These are phyloP conservation scores for Artemisia princeps DNA, from an alignment of 140 eudicot genomes.

Conservation along the genomic window DNA sequence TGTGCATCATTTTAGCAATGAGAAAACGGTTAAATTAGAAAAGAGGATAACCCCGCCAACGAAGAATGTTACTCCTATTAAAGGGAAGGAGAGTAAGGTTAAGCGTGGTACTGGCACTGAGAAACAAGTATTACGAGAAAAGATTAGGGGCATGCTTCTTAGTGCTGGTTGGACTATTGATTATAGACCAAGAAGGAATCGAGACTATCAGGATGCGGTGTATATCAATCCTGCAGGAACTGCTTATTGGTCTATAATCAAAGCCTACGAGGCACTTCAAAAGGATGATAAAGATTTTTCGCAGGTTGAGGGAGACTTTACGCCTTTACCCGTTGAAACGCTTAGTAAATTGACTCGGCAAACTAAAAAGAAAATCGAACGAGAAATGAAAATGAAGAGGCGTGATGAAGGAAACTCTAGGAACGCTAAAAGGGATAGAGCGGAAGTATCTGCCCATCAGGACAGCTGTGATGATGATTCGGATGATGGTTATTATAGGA, in stretches of 20 bases:
- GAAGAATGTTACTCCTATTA: slow-evolving; percentile 36
- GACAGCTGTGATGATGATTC: slow-evolving; percentile 40
- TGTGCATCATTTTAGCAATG: slow-evolving; percentile 28
- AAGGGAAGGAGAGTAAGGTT: slow-evolving; percentile 56
- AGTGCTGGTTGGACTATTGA: slow-evolving; percentile 88
- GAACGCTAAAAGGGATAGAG: slow-evolving; percentile 3
- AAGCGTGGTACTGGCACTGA: slow-evolving; percentile 91
- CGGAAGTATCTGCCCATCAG: slow-evolving; percentile 23
- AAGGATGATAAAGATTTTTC: slow-evolving; percentile 50
- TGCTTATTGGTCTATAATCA: slow-evolving; percentile 93
- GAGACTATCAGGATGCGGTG: slow-evolving; percentile 93
- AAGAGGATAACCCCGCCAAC: slow-evolving; percentile 30
- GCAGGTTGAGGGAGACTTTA: slow-evolving; percentile 41
- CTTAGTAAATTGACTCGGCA: slow-evolving; percentile 81
- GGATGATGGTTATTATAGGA: slow-evolving; percentile 27
- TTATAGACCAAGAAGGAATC: slow-evolving; percentile 83
- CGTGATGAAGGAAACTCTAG: slow-evolving; percentile 38
- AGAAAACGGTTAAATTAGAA: slow-evolving; percentile 39
- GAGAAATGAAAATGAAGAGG: slow-evolving; percentile 69
- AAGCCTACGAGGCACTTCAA: slow-evolving; percentile 92
- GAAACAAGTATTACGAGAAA: slow-evolving; percentile 74
- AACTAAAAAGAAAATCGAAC: slow-evolving; percentile 75
- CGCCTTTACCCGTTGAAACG: slow-evolving; percentile 66
- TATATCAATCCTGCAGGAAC: slow-evolving; percentile 82
- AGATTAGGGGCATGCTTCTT: slow-evolving; percentile 74